Conservation (phyloP, 345 rosid species). For the Alliaria petiolata region DNA sequence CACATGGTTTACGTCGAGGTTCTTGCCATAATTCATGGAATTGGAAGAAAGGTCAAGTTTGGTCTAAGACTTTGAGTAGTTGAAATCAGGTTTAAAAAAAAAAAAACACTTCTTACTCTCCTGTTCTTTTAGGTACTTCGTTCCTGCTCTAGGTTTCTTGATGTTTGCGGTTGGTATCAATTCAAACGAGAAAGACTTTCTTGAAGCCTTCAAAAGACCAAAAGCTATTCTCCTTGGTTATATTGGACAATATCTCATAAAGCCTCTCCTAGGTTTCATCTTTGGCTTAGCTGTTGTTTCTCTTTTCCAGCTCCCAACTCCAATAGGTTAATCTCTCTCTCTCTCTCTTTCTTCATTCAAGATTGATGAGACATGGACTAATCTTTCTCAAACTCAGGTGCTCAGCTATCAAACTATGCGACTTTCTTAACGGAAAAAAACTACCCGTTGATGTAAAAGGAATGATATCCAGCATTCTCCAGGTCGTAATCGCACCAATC, state of each 20-base stretch:
- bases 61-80: not conserved
- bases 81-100: not conserved
- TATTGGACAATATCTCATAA: constrained; percentile 72
- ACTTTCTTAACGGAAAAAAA: constrained; percentile 83
- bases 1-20: constrained; percentile 96
- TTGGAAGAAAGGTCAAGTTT: not conserved
- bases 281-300: constrained; percentile 68
- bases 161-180: constrained; percentile 98
- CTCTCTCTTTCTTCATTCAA: not conserved
- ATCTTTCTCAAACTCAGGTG: constrained; percentile 43
- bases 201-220: constrained; percentile 82
- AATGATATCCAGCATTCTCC: constrained; percentile 84
- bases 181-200: constrained; percentile 82
- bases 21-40: not conserved
- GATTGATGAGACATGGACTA: not conserved
- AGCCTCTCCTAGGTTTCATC: constrained; percentile 83
- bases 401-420: constrained; percentile 92
- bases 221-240: constrained; percentile 72
- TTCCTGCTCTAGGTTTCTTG: constrained; percentile 91
- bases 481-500: constrained; percentile 83
- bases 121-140: constrained; percentile 66
- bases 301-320: constrained; percentile 69
- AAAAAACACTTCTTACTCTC: not conserved
- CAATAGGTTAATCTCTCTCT: constrained; percentile 42
- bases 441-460: constrained; percentile 92